Evolutionary conservation across 2,329 filamentous ascomycete genomes (phyloP).

Genomic region (Curvularia eragrostidis): DNA sequence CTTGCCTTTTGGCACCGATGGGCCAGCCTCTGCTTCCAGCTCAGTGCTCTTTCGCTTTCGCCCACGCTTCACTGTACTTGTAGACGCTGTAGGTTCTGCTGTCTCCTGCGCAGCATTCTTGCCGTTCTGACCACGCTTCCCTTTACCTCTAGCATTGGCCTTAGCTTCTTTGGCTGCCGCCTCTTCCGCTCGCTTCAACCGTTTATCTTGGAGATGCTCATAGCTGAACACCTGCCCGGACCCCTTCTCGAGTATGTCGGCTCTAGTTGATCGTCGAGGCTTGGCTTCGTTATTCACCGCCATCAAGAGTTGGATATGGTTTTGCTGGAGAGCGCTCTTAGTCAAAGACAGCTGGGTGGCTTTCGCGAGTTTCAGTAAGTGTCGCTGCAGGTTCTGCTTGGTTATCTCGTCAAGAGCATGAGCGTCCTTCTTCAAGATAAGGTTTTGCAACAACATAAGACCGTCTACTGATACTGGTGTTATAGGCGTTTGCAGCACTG

Average conservation of each 20-base stretch:
- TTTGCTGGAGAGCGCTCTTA: not conserved
- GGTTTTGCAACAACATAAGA: slow-evolving; percentile 26
- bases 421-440: slow-evolving; percentile 24
- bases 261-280: not conserved
- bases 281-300: not conserved
- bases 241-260: not conserved
- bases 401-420: slow-evolving; percentile 26
- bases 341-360: slow-evolving; percentile 30
- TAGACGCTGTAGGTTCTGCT: slow-evolving; percentile 4
- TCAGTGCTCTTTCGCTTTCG: slow-evolving; percentile 11
- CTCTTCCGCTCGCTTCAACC: not conserved
- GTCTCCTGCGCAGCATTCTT: slow-evolving; percentile 14
- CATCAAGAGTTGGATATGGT: not conserved
- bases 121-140: slow-evolving; percentile 1
- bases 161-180: not conserved
- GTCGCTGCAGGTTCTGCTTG: slow-evolving; percentile 25
- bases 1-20: slow-evolving; percentile 13
- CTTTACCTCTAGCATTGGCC: too few relatives aligned
- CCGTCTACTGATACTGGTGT: slow-evolving; percentile 32
- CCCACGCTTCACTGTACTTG: slow-evolving; percentile 8
- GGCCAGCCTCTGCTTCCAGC: slow-evolving; percentile 11
- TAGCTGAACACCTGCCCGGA: not conserved
- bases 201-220: not conserved
- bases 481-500: slow-evolving; percentile 32
- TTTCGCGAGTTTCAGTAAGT: slow-evolving; percentile 15